Base-by-base conservation (phyloP, 108 stramenopile species). In the Nitzschia inconspicua region DNA sequence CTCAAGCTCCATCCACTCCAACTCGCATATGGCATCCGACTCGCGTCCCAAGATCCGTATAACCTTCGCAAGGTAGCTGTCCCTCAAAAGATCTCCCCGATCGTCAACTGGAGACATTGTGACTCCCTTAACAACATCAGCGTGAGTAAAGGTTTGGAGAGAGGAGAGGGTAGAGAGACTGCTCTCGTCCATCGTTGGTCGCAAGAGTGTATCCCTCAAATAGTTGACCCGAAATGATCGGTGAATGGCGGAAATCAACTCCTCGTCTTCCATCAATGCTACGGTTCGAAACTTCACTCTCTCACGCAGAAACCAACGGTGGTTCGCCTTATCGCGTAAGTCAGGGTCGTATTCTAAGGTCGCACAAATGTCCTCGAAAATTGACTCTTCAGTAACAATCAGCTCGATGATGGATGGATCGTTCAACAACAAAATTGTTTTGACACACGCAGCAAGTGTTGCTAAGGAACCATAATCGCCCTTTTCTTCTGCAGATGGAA, bases 131-230 rank as follows among this genome's bases (percentile, higher is more conserved):
- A 94, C 82, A 55, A 94, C 85, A 70, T 94, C 88, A 18, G 74
- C 67, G 51, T 84, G 79, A 18, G 84, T 86, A 57, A 94, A 94
- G 27, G 87, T 85, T 28, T 78, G 84, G 46, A 94, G 49, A 1
- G 83, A 85, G n/a, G 69, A 78, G 50, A 94, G 61, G 7, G 92
- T 86, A 3, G 83, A 83, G 35, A 94, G 66, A 69, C 80, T 80
- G 30, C 80, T 75, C 52, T 94, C 92, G 44, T 94, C 92, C 92
- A 94, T 88, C 19, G 92, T 90, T 19, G 92, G 92, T 44, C 92
- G 72, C 34, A 94, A 49, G 20, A 90, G 65, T 7, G 77, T 85
- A 66, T 94, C 92, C 19, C 82, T 67, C 57, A 94, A 57, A 49
- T 80, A 94, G 46, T 72, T 85, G n/a, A 90, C 85, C 35, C 92